Conservation (phyloP, 495 filamentous ascomycete species). For the Parachaetomium inaequale region DNA sequence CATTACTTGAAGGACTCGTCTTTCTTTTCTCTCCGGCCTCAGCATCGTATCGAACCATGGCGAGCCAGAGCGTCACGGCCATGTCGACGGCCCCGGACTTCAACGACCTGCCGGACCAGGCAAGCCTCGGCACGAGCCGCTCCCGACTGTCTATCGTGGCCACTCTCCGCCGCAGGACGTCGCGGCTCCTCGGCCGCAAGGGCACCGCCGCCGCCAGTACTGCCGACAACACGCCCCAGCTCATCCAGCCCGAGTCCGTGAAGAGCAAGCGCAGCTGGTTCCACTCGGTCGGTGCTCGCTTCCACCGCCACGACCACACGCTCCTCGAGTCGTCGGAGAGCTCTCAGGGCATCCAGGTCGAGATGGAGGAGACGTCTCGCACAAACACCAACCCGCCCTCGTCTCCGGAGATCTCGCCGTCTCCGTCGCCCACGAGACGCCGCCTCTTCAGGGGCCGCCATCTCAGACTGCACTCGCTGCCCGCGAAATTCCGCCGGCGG, state of each 20-base stretch:
- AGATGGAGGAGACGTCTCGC: neutral
- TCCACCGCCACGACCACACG: neutral
- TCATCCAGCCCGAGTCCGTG: neutral
- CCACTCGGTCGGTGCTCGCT: conserved; percentile 9
- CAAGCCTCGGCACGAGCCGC: neutral
- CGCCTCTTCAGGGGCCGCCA: conserved; percentile 4
- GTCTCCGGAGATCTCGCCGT: neutral
- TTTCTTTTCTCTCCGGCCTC: neutral
- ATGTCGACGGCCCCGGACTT: neutral
- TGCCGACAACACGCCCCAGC: neutral
- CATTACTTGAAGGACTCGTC: neutral
- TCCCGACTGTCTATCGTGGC: neutral
- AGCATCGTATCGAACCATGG: neutral
- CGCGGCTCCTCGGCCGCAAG: conserved; percentile 4
- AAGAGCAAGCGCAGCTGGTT: neutral
- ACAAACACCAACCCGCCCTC: neutral
- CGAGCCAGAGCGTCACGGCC: neutral
- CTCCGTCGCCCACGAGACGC: neutral
- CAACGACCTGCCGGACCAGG: neutral
- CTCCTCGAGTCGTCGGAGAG: neutral
- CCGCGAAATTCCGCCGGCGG: neutral
- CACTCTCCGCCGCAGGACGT: conserved; percentile 6
- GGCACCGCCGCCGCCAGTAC: neutral
- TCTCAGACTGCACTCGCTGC: neutral
- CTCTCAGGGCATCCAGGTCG: neutral